Conservation (phyloP, 345 rosid species). For the Eucalyptus dawsonii region DNA sequence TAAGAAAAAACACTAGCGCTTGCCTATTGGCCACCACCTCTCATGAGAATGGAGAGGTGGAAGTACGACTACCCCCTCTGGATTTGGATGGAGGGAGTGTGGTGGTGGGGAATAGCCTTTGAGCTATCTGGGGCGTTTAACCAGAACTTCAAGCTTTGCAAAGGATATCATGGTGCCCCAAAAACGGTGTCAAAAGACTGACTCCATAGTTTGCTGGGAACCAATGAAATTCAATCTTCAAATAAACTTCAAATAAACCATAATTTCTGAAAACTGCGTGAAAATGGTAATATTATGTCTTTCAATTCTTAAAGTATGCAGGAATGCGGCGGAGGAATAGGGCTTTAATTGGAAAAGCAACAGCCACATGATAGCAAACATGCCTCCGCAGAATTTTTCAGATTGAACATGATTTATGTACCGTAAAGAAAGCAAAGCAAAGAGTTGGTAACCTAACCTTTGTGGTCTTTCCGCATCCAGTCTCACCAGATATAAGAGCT, state of each 20-base stretch:
- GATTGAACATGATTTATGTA: neutral
- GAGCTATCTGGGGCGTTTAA: neutral
- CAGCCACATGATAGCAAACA: neutral
- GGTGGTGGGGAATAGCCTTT: neutral
- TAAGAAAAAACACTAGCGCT: neutral
- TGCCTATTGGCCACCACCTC: neutral
- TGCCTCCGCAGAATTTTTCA: neutral
- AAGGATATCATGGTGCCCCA: neutral
- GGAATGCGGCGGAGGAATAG: neutral
- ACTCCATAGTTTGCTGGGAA: neutral
- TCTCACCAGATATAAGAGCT: slow-evolving; percentile 8
- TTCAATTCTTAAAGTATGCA: neutral
- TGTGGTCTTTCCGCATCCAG: slow-evolving; percentile 9
- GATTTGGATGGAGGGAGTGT: neutral
- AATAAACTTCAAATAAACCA: neutral
- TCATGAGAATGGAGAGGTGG: neutral
- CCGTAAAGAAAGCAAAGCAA: neutral
- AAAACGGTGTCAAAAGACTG: neutral
- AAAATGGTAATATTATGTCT: neutral
- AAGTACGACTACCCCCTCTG: neutral
- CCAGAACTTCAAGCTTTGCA: neutral
- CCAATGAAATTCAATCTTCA: neutral
- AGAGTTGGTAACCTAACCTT: neutral
- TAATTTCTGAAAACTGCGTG: neutral
- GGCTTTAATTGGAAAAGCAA: neutral